These are phyloP conservation scores for Paxillus rubicundulus DNA, from an alignment of 768 basidiomycete species.

Conservation along the genomic window DNA sequence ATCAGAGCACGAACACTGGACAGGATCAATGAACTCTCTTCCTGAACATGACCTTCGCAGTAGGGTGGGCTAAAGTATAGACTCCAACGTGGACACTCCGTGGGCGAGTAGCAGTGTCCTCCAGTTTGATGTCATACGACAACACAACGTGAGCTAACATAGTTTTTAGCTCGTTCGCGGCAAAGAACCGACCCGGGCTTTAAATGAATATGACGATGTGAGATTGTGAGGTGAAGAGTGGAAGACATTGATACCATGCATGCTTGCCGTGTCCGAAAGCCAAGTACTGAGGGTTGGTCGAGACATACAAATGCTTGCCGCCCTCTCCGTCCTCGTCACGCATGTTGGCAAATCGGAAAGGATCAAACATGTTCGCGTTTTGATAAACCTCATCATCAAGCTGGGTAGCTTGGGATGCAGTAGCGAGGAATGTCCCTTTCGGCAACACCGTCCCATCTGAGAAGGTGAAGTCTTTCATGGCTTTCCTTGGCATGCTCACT, in stretches of 20 bases:
- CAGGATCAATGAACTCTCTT: background rate
- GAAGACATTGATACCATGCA: conserved; percentile 20
- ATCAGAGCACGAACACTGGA: no score
- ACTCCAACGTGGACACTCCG: background rate
- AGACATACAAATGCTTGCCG: conserved; percentile 33
- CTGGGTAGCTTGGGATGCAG: conserved; percentile 20
- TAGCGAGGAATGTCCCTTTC: conserved; percentile 19
- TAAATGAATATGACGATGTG: no score
- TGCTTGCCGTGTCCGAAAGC: no score
- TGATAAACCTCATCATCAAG: conserved; percentile 21
- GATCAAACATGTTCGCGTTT: conserved; percentile 26
- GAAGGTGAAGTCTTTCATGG: no score
- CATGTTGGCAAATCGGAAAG: no score
- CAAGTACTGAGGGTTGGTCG: conserved; percentile 32
- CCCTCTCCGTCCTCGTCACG: conserved; percentile 32
- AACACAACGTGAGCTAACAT: no score
- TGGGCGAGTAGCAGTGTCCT: background rate
- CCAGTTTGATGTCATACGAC: conserved; percentile 19
- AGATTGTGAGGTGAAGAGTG: background rate
- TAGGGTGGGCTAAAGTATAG: background rate
- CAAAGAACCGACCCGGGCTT: conserved; percentile 31
- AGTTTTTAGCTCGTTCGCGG: no score
- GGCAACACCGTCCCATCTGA: no score
- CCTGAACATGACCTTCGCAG: no score
- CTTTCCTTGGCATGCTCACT: no score